Conservation (phyloP, 139 green algal genomes). For the Micractinium conductrix region DNA sequence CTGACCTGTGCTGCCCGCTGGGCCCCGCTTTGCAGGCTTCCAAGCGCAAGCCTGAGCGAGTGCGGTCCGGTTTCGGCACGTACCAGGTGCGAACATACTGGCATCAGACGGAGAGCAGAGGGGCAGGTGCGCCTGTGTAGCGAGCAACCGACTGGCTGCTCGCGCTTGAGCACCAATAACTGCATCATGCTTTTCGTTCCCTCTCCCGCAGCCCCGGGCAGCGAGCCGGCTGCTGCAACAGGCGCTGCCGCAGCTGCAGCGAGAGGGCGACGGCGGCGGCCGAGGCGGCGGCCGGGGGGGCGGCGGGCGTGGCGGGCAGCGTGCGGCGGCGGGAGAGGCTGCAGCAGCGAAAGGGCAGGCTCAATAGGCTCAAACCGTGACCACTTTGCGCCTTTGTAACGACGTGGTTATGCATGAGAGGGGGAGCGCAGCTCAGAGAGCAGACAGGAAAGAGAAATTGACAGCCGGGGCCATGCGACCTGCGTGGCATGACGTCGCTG, state of each 20-base stretch:
- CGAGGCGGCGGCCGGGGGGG: neutral
- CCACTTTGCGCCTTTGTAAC: too few relatives aligned
- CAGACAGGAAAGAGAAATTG: too few relatives aligned
- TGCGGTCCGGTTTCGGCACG: slow-evolving; percentile 7
- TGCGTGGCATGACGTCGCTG: too few relatives aligned
- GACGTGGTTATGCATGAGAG: too few relatives aligned
- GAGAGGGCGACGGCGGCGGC: neutral
- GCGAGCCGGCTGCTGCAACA: slow-evolving; percentile 16
- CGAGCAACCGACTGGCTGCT: too few relatives aligned
- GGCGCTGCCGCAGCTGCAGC: slow-evolving; percentile 16
- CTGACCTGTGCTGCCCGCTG: neutral
- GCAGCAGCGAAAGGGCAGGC: too few relatives aligned
- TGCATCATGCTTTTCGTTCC: neutral
- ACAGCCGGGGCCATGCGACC: too few relatives aligned
- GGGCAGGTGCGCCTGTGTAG: too few relatives aligned
- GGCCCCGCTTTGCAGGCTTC: neutral
- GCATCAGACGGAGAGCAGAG: too few relatives aligned
- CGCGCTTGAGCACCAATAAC: too few relatives aligned
- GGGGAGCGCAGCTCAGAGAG: too few relatives aligned
- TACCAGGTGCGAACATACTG: slow-evolving; percentile 15
- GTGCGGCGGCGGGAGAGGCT: neutral
- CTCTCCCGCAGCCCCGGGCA: slow-evolving; percentile 3
- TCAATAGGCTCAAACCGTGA: too few relatives aligned
- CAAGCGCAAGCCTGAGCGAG: slow-evolving; percentile 21
- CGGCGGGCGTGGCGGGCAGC: neutral